phyloP scores from a whole-genome alignment of 306 rosid species.

The Luffa acutangula region DNA sequence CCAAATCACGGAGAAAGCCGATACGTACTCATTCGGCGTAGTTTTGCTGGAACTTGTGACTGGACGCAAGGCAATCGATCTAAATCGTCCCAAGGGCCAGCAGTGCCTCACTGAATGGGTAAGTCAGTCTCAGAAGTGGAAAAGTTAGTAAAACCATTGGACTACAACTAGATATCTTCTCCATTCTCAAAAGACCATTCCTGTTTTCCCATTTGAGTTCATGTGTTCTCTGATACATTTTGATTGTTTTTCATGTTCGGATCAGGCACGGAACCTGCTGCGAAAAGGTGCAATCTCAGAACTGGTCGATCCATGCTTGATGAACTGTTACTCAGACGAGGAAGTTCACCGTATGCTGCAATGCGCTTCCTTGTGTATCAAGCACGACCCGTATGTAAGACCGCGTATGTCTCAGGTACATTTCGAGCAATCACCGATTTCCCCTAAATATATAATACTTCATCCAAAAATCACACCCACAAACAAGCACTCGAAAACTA shows the following conservation, averaged over 20 bases:
- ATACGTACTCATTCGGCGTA: constrained; percentile 84
- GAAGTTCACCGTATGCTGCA: constrained; percentile 65
- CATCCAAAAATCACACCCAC: not conserved
- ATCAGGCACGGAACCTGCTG: constrained; percentile 77
- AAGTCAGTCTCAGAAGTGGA: constrained; percentile 8
- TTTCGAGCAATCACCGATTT: not conserved
- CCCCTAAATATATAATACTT: not conserved
- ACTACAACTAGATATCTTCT: not conserved
- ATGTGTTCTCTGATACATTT: not conserved
- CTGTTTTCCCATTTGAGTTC: not conserved
- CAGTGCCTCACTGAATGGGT: constrained; percentile 99
- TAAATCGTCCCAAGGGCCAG: constrained; percentile 76
- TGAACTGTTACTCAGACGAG: constrained; percentile 33
- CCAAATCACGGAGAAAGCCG: constrained; percentile 94
- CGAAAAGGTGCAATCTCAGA: constrained; percentile 37
- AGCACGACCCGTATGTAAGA: constrained; percentile 54
- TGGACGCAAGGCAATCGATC: constrained; percentile 80
- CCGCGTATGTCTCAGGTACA: constrained; percentile 95
- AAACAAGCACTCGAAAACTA: not conserved
- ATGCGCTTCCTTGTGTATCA: constrained; percentile 73
- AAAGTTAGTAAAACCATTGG: not conserved
- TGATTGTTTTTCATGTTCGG: not conserved
- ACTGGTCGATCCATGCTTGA: constrained; percentile 62
- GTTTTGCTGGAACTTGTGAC: constrained; percentile 84
- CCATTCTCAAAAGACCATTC: not conserved